Base-by-base conservation (phyloP, 345 rosid genomes). In the Mangifera indica region DNA sequence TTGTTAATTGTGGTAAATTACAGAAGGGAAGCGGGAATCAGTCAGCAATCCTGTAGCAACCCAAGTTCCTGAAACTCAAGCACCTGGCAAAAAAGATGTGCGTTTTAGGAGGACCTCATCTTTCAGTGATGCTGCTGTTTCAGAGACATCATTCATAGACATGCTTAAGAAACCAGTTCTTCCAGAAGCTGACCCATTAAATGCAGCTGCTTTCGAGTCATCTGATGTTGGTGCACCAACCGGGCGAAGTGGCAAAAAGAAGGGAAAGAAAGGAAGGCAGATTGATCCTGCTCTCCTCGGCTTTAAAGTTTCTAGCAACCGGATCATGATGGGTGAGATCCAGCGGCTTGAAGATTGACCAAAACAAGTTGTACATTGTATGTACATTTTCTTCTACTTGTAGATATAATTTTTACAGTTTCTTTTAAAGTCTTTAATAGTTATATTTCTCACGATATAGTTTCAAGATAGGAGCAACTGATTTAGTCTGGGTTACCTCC, bases 81-180 rank as follows among this genome's bases (percentile, higher is more conserved):
- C 81, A 12, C 73, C 78, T 57, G 63, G 71, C 76, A 91, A 82
- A 80, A 85, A 80, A 72, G 93, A 87, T 20, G 29, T 61, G 49
- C 74, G 77, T 21, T 89, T 81, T 61, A 75, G 81, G 32, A 76
- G 86, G 45, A 79, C 85, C 1, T 77, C 89, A 52, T 89, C 89
- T 25, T 83, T 42, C 45, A 74, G 72, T 7, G 89, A 87, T 72
- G 84, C 84, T 10, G 82, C 81, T 29, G 80, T 61, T 0, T 70
- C 94, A 7, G 94, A 89, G 74, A 74, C 96, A 29, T 91, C 97
- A 20, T 93, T 91, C 71, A 89, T 88, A 4, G 98, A 91, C 75
- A 85, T 91, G 92, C 87, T 89, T 53, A 89, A 80, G 81, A 87
- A 72, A 48, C 74, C 76, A 0, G 74, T 63, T 52, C 60, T 10